Evolutionary conservation across 352 stramenopile species (phyloP).

Genomic region (Pythium brachiatum): DNA sequence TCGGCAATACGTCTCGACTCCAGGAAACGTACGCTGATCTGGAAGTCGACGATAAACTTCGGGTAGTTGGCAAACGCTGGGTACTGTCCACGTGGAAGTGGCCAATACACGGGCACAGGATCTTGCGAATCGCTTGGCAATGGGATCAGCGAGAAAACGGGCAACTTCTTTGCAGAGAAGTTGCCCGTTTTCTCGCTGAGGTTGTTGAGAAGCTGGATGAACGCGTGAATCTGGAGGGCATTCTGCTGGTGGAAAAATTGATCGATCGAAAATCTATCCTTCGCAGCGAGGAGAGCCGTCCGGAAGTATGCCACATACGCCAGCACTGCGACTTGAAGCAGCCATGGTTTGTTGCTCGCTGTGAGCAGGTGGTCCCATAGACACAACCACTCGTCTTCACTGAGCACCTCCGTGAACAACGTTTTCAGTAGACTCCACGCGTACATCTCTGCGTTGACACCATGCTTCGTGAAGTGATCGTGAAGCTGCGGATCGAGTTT

Average conservation of each 20-base stretch:
- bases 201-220: slow-evolving; percentile 67
- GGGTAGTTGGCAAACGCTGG: slow-evolving; percentile 79
- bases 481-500: slow-evolving; percentile 65
- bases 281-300: slow-evolving; percentile 48
- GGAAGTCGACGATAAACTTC: slow-evolving; percentile 78
- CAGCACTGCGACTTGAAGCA: slow-evolving; percentile 64
- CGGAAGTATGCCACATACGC: slow-evolving; percentile 76
- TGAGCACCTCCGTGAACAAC: slow-evolving; percentile 88
- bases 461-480: slow-evolving; percentile 71
- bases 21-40: slow-evolving; percentile 63
- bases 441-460: slow-evolving; percentile 61
- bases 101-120: slow-evolving; percentile 35
- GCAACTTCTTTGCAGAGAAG: neutral
- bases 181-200: slow-evolving; percentile 39
- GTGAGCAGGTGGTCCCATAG: slow-evolving; percentile 89
- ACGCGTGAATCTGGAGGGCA: slow-evolving; percentile 67
- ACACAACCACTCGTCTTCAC: slow-evolving; percentile 83
- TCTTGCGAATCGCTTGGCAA: neutral
- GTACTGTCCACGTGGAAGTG: slow-evolving; percentile 68
- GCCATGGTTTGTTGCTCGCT: slow-evolving; percentile 53
- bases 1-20: neutral
- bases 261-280: slow-evolving; percentile 63
- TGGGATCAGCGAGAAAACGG: too few relatives aligned
- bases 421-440: slow-evolving; percentile 86
- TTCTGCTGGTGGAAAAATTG: slow-evolving; percentile 88